These are phyloP conservation scores for Opeltia flavorubescens DNA, from an alignment of 495 filamentous ascomycete species.

Conservation along the genomic window DNA sequence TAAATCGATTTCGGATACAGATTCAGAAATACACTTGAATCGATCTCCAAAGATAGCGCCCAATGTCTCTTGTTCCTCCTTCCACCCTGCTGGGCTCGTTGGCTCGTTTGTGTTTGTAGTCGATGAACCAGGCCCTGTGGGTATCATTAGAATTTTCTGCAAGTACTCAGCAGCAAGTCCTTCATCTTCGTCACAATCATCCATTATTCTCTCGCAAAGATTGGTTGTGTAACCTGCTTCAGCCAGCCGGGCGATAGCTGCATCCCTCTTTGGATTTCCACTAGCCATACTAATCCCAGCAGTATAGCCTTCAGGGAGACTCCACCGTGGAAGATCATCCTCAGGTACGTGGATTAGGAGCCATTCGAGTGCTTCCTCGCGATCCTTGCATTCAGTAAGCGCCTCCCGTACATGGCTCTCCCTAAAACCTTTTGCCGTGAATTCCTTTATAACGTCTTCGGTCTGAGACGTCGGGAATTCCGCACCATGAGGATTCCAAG, in stretches of 20 bases:
- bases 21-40: conserved; percentile 38
- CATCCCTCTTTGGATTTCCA: conserved; percentile 64
- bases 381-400: conserved; percentile 69
- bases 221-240: conserved; percentile 73
- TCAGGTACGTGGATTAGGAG: conserved; percentile 91
- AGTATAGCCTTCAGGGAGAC: conserved; percentile 76
- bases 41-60: conserved; percentile 65
- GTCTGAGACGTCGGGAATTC: conserved; percentile 43
- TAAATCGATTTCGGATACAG: conserved; percentile 49
- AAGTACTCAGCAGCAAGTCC: conserved; percentile 62
- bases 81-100: conserved; percentile 43
- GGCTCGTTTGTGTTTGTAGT: conserved; percentile 9
- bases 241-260: conserved; percentile 65
- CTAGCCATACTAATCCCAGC: conserved; percentile 76
- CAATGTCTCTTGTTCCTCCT: conserved; percentile 67
- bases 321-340: conserved; percentile 83
- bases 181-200: conserved; percentile 56
- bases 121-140: conserved; percentile 7
- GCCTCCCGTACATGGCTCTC: conserved; percentile 83
- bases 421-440: conserved; percentile 66
- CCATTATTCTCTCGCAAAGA: conserved; percentile 60
- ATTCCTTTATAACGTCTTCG: conserved; percentile 52
- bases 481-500: conserved; percentile 75
- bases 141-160: conserved; percentile 48
- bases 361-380: conserved; percentile 89